Conservation (phyloP, 2,329 filamentous ascomycete genomes). For the Clonostachys chloroleuca region DNA sequence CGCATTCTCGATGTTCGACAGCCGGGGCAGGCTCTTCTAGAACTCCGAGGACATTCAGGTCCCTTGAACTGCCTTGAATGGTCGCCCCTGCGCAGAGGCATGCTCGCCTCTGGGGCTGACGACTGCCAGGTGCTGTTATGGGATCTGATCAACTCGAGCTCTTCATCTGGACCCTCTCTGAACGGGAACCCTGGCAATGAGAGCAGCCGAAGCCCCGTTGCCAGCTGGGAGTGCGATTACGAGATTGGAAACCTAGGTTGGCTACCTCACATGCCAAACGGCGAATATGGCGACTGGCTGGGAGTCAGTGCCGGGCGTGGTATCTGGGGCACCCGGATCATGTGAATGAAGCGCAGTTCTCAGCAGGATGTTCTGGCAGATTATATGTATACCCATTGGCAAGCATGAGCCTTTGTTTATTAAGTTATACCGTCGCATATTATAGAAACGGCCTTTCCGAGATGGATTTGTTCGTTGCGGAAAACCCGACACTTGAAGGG, state of each 20-base stretch:
- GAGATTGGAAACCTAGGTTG: constrained; percentile 83
- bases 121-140: constrained; percentile 90
- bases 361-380: too few species aligned
- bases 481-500: too few species aligned
- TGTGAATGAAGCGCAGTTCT: background rate
- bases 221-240: constrained; percentile 81
- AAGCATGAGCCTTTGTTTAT: too few species aligned
- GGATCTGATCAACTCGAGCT: constrained; percentile 72
- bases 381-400: too few species aligned
- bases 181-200: constrained; percentile 46
- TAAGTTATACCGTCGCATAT: too few species aligned
- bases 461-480: too few species aligned
- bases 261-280: constrained; percentile 67
- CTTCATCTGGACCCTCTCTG: constrained; percentile 18
- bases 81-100: constrained; percentile 82
- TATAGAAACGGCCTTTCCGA: too few species aligned
- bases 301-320: constrained; percentile 78
- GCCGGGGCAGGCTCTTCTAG: constrained; percentile 89
- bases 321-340: constrained; percentile 67
- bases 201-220: constrained; percentile 63
- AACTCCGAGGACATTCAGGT: constrained; percentile 83
- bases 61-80: constrained; percentile 92
- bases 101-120: constrained; percentile 86
- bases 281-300: constrained; percentile 76
- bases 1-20: constrained; percentile 95